Base-by-base conservation (phyloP, 805 yeast genomes). In the Myxozyma nipponensis region DNA sequence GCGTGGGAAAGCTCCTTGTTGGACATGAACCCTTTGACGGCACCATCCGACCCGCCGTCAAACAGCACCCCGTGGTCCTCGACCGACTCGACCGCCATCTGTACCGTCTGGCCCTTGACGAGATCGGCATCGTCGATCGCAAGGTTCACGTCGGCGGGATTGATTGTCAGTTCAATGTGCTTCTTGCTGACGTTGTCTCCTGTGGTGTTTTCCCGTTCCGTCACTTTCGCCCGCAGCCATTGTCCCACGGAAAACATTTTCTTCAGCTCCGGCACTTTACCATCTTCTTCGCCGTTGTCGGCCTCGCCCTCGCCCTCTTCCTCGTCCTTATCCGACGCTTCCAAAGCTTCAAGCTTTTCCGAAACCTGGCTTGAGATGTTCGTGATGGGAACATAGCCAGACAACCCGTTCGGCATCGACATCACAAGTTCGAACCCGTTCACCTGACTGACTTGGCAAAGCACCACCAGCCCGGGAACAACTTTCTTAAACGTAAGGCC, bases 21-120 rank as follows among this genome's bases (percentile, higher is more conserved):
- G 1, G 95, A 77, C 42, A 90, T 72, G 67, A 91, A 90, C 1
- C 95, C 96, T 25, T 79, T 70, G 6, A 76, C 50, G 32, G 32
- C 32, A 4, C 74, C 77, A 6, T 67, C 66, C 44, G 75, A 64
- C 30, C 97, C 97, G 36, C 84, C 66, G 59, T 83, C 84, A 39
- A 91, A 69, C 49, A 86, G 78, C 22, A 81, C 77, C 69, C 98
- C 98, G 66, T 88, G 96, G 66, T 93, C 99, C 74, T 93, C 98
- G 22, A 86, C 69, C 42, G 95, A 83, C 54, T 74, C 76, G 21
- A 93, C 81, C 1, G 86, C 74, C 22, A 82, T 90, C 69, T 93
- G 98, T 1, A 93, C 64, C 3, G 84, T 64, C 51, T 78, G 73
- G 39, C 87, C 88, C 24, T 72, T 68, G 43, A 86, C 68, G 18